Base-by-base conservation (phyloP, 306 rosid species). In the Canavalia ensiformis region DNA sequence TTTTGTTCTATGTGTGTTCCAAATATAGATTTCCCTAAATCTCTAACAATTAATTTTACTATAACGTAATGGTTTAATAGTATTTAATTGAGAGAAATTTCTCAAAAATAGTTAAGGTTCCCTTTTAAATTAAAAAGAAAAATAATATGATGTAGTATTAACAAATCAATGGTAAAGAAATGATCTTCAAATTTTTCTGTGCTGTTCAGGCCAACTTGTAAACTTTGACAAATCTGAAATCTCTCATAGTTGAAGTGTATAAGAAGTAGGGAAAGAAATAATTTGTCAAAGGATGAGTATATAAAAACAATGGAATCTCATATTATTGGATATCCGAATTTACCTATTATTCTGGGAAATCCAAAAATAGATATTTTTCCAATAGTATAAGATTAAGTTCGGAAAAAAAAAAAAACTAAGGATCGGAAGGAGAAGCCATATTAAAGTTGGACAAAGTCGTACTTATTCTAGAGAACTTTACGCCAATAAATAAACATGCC, bases 161-260 rank as follows among this genome's bases (percentile, higher is more conserved):
- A 65, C 13, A 65, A 65, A 65, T 65, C 31, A 65, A 65, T 37
- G 69, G 31, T n/a, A 41, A 41, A 39, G 13, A 42, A 41, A 18
- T 42, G 31, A 64, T 64, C 3, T 30, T 66, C 52, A 66, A 66
- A 34, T 66, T 66, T 30, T 25, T 18, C 33, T 18, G n/a, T 18
- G 52, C 18, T 25, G 34, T 8, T 65, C 34, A 65, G 12, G 30
- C 34, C 51, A 65, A 65, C 6, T 65, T 37, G 70, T 12, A 10
- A n/a, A 29, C 12, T 63, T 63, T 39, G 50, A 64, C n/a, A 64
- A 64, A 12, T 64, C 45, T 64, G 5, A 35, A 1, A 63, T 35
- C 46, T 63, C 8, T 63, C 35, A 11, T 25, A 10, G 29, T 63
- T 10, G 29, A 57, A 28, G 28, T 57, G 12, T 7, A 7, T 28